phyloP scores from a whole-genome alignment of 371 early-diverging fungal species.

The Syncephalastrum racemosum region DNA sequence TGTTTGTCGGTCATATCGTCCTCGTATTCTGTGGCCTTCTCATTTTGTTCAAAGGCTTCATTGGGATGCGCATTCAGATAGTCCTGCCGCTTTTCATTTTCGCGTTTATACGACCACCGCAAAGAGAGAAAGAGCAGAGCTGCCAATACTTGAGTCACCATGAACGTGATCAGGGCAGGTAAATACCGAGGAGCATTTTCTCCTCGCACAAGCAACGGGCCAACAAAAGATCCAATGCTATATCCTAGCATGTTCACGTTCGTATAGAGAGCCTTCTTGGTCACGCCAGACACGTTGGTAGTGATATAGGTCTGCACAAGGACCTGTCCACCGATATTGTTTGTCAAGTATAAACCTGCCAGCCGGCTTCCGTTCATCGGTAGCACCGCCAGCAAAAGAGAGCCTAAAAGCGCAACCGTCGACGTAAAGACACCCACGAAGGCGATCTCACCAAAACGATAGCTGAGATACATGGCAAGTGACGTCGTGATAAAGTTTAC shows the following conservation, averaged over 20 bases:
- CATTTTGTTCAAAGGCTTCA: too few species aligned
- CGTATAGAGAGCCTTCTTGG: slow-evolving; percentile 11
- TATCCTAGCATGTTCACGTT: neutral
- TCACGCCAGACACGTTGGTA: slow-evolving; percentile 5
- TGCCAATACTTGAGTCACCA: slow-evolving; percentile 16
- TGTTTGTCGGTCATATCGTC: too few species aligned
- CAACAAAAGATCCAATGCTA: slow-evolving; percentile 10
- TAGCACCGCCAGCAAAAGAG: slow-evolving; percentile 7
- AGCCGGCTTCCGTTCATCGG: slow-evolving; percentile 4
- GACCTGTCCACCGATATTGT: neutral
- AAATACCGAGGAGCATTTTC: slow-evolving; percentile 15
- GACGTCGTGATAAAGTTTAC: too few species aligned
- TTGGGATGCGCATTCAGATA: too few species aligned
- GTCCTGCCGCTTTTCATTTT: slow-evolving; percentile 13
- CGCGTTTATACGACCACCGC: slow-evolving; percentile 22
- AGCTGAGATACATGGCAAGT: slow-evolving; percentile 1
- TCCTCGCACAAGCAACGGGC: slow-evolving; percentile 12
- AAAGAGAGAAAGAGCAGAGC: slow-evolving; percentile 13
- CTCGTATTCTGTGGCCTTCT: too few species aligned
- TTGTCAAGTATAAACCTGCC: slow-evolving; percentile 1
- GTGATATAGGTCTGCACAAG: neutral
- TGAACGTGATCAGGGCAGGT: slow-evolving; percentile 24
- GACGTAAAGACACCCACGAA: slow-evolving; percentile 5
- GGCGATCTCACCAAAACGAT: neutral
- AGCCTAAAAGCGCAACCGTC: slow-evolving; percentile 4